Conservation (phyloP, 1,284 basidiomycete species). For the Phellopilus nigrolimitatus region DNA sequence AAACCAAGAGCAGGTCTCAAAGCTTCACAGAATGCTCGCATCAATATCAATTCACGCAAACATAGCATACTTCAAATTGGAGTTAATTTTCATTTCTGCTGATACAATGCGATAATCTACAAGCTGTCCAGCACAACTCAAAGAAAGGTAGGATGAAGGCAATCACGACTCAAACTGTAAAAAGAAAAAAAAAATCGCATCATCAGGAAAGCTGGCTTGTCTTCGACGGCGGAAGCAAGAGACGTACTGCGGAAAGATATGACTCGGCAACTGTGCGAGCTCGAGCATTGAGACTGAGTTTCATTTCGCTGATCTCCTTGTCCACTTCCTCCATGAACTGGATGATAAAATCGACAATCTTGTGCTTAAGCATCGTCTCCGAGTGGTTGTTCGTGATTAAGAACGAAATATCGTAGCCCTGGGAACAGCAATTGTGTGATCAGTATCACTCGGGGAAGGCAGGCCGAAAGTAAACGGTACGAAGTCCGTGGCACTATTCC, state of each 20-base stretch:
- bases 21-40: too few species aligned
- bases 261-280: slow-evolving; percentile 97
- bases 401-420: slow-evolving; percentile 99
- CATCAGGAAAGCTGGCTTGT: neutral
- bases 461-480: slow-evolving; percentile 2
- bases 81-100: neutral
- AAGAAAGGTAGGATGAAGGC: neutral
- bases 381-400: slow-evolving; percentile 96
- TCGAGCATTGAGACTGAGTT: slow-evolving; percentile 88
- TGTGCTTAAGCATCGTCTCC: slow-evolving; percentile 98
- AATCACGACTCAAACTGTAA: slow-evolving; percentile 6
- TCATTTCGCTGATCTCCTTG: slow-evolving; percentile 89
- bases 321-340: slow-evolving; percentile 99
- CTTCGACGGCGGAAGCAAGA: neutral
- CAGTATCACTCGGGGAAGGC: slow-evolving; percentile 10
- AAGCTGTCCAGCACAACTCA: neutral
- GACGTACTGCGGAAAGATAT: slow-evolving; percentile 68
- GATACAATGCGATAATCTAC: slow-evolving; percentile 12
- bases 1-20: too few species aligned
- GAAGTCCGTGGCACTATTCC: too few species aligned
- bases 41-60: too few species aligned
- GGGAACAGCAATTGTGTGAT: slow-evolving; percentile 10
- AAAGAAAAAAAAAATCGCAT: neutral
- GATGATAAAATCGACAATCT: slow-evolving; percentile 99
- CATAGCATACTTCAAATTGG: too few species aligned